Base-by-base conservation (phyloP, 768 basidiomycete genomes). In the Zangia roseola region DNA sequence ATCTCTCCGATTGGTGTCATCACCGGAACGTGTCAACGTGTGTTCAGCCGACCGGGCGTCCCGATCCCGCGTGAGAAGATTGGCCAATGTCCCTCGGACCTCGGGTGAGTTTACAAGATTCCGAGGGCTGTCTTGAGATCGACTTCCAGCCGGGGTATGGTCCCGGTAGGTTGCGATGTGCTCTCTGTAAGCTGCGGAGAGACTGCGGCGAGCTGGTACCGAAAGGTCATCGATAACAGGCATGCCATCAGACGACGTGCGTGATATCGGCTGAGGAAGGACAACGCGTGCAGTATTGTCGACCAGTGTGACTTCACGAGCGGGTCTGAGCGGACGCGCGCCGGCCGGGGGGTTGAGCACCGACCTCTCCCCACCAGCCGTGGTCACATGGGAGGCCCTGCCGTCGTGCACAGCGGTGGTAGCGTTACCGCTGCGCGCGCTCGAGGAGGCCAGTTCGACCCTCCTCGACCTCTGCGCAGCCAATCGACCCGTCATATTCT, bases 401-500 rank as follows among this genome's bases (percentile, higher is more conserved):
- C 43, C 35, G 7, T 42, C 46, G 13, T 42, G 48, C 17, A 43
- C 40, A 40, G 40, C 20, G 5, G 40, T 13, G 10, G 37, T 17
- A 41, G 43, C 30, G 26, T 30, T 45, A 13, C 54, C 53, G 9
- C 45, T 41, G 17, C 52, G 55, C 45, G 16, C 35, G 26, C 47
- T 34, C 10, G 61, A 39, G 20, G 45, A 34, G 45, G 64, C 61
- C 45, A 55, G 34, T 21, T 55, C 59, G 5, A 58, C 23, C 37
- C 68, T 54, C 28, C 68, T 64, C 28, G 54, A 56, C 28, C 64
- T 55, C 12, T 52, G 53, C 3, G 57, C 47, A 3, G 52, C 48
- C 40, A 70, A 49, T 17, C 54, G 60, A 36, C 59, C 60, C 14
- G 62, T 60, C 67, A 69, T 67, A 43, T 28, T 59, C 48, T 69